phyloP scores from a whole-genome alignment of 306 rosid species.

The Cicer bijugum region DNA sequence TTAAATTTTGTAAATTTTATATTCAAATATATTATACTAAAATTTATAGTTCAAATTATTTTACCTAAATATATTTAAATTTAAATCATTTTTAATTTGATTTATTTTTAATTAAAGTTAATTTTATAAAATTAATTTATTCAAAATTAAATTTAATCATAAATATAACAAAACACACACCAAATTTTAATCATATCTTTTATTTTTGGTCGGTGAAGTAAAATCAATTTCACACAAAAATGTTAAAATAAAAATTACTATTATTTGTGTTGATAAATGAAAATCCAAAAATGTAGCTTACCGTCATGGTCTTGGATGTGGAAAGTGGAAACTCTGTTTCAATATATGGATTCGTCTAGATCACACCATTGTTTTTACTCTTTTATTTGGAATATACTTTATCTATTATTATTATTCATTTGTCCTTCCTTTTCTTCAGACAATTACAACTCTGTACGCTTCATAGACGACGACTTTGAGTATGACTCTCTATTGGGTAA shows the following conservation, averaged over 20 bases:
- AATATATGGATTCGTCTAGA: constrained; percentile 36
- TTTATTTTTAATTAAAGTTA: no score
- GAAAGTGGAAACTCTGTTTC: constrained; percentile 36
- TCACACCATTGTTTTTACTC: constrained; percentile 38
- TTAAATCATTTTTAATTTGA: no score
- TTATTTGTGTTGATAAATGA: neutral
- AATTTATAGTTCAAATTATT: no score
- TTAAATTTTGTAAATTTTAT: no score
- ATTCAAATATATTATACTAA: no score
- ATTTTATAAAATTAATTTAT: no score
- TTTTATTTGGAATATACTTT: constrained; percentile 24
- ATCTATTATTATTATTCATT: constrained; percentile 13
- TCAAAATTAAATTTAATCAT: no score
- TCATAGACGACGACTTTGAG: constrained; percentile 2
- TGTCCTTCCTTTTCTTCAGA: constrained; percentile 7
- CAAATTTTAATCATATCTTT: no score
- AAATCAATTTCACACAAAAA: neutral
- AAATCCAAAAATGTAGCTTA: constrained; percentile 9
- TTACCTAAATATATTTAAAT: no score
- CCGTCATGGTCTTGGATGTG: constrained; percentile 21
- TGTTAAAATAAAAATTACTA: neutral
- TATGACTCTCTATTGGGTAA: neutral
- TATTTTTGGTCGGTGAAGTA: neutral
- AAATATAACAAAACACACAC: no score
- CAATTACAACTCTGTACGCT: neutral